Percentiles rank a stretch among this genome's conserved stretches.
These are phyloP conservation scores for Rhodofomes roseus DNA, from an alignment of 1,284 basidiomycete species.

Conservation along the genomic window DNA sequence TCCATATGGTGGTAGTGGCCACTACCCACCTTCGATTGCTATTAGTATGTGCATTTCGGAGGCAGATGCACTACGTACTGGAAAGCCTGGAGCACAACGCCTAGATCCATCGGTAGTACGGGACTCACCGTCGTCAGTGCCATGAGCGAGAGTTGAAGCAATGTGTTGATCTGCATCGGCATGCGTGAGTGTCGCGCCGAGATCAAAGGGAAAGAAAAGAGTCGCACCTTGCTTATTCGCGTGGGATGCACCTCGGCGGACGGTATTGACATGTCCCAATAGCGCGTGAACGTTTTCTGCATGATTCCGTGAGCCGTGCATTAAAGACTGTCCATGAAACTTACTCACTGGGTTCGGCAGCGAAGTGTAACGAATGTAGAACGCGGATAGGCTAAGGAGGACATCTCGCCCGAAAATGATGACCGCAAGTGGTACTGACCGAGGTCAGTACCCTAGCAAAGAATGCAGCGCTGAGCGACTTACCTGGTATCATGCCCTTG, in stretches of 20 bases:
- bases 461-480: constrained; percentile 18
- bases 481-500: constrained; percentile 84
- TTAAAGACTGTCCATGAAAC: constrained; percentile 5
- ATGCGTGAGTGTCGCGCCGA: not conserved
- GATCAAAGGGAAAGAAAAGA: not conserved
- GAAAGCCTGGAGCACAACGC: constrained; percentile 50
- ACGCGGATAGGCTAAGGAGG: constrained; percentile 84
- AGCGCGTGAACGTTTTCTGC: constrained; percentile 87
- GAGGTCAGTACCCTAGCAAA: not conserved
- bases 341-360: constrained; percentile 77
- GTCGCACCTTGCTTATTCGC: constrained; percentile 76
- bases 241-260: constrained; percentile 93
- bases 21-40: constrained; percentile 66
- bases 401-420: constrained; percentile 91
- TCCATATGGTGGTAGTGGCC: constrained; percentile 88
- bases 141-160: constrained; percentile 89
- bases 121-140: constrained; percentile 85
- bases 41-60: constrained; percentile 2
- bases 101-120: constrained; percentile 64
- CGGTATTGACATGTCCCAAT: constrained; percentile 94
- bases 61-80: constrained; percentile 46
- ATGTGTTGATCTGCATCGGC: constrained; percentile 77
- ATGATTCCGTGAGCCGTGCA: constrained; percentile 28
- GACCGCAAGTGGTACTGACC: constrained; percentile 75
- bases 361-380: constrained; percentile 91